Evolutionary conservation across 1,284 basidiomycete species (phyloP).

Genomic region (Schizopora paradoxa): DNA sequence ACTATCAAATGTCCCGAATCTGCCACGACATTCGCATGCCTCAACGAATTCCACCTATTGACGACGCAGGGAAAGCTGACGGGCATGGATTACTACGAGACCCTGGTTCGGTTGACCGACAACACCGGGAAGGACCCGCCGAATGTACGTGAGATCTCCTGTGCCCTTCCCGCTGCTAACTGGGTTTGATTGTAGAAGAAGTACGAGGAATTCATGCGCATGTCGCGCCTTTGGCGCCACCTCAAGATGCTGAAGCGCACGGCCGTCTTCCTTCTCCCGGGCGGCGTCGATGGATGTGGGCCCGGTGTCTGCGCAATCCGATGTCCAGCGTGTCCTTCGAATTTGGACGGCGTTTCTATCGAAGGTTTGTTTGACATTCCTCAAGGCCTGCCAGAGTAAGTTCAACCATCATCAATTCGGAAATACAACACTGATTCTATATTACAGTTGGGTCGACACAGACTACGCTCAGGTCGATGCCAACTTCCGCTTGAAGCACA

Average conservation of each 20-base stretch:
- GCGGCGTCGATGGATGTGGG: not conserved
- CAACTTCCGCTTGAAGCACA: constrained; percentile 25
- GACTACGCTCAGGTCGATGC: constrained; percentile 25
- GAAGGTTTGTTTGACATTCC: not conserved
- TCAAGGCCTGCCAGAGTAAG: not conserved
- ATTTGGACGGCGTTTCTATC: not conserved
- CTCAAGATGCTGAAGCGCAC: not conserved
- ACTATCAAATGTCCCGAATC: not conserved
- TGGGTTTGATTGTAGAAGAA: not conserved
- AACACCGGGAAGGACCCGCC: not conserved
- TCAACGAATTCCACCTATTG: not conserved
- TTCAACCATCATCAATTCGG: not conserved
- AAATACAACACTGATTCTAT: not conserved
- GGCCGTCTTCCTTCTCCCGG: not conserved
- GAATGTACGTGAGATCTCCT: not conserved
- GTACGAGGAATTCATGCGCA: constrained; percentile 3
- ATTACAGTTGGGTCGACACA: constrained; percentile 21
- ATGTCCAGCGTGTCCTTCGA: constrained; percentile 6
- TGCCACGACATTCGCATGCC: not conserved
- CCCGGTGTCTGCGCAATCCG: not conserved
- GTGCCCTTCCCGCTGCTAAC: not conserved
- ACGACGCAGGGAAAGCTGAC: not conserved
- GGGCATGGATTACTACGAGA: not conserved
- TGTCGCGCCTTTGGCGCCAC: not conserved
- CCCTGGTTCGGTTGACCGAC: not conserved